A percentile compares a stretch with the other conserved stretches of the same genome.
phyloP scores from a whole-genome alignment of 2,329 filamentous ascomycete genomes.

The Lojkania enalia region DNA sequence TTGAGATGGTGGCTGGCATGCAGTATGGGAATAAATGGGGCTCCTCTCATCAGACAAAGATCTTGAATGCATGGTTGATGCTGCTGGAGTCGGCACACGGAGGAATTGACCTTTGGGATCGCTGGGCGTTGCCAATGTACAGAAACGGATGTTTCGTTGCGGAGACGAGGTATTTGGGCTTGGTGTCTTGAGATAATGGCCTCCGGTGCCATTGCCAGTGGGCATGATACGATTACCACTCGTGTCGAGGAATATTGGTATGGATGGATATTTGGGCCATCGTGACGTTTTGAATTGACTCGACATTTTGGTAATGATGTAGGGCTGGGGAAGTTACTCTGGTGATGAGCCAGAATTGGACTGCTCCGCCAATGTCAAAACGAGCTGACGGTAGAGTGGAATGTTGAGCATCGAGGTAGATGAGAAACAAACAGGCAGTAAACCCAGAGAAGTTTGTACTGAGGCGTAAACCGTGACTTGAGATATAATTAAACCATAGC shows the following conservation, averaged over 20 bases:
- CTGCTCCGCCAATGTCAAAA: neutral
- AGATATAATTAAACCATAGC: neutral
- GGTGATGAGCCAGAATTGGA: neutral
- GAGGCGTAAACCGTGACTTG: neutral
- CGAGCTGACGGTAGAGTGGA: neutral
- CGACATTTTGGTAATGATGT: no score
- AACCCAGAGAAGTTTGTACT: neutral
- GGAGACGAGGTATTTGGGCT: neutral
- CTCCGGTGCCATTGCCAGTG: neutral
- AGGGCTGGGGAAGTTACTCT: no score
- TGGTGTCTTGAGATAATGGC: neutral
- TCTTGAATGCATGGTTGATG: neutral
- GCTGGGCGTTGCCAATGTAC: neutral
- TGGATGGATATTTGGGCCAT: neutral
- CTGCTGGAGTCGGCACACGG: neutral
- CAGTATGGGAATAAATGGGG: no score
- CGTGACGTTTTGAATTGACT: no score
- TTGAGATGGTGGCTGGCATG: no score
- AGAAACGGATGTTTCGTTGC: neutral
- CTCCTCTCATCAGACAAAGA: neutral
- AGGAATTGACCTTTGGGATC: neutral
- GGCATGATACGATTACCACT: no score
- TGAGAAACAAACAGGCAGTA: neutral
- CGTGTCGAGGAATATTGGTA: slow-evolving; percentile 2
- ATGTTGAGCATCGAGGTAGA: no score